A percentile compares a stretch with the other conserved stretches of the same genome.
Evolutionary conservation across 805 yeast genomes (phyloP).

Genomic region (Metschnikowia baotianmanensis): DNA sequence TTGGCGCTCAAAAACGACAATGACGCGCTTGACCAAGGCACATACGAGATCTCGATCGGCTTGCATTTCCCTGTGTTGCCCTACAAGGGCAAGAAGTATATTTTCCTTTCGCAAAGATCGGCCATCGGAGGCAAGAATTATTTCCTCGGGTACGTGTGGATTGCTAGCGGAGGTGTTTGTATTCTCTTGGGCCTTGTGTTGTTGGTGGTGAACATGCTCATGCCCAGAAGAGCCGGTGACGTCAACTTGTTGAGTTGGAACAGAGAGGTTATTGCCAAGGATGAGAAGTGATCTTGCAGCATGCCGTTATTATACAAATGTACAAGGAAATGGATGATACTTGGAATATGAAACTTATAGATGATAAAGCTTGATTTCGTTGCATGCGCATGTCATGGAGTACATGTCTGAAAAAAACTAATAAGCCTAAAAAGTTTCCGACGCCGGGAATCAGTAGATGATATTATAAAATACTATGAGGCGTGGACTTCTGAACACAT

Average conservation of each 20-base stretch:
- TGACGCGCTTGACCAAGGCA: constrained; percentile 53
- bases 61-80: constrained; percentile 76
- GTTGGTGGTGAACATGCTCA: constrained; percentile 52
- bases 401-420: no score
- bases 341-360: no score
- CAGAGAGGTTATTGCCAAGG: constrained; percentile 31
- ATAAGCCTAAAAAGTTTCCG: no score
- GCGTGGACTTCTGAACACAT: no score
- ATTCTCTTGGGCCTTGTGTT: constrained; percentile 53
- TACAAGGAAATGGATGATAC: not conserved
- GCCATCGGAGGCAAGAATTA: constrained; percentile 74
- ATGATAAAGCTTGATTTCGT: no score
- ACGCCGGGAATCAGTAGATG: no score
- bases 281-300: constrained; percentile 16
- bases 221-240: constrained; percentile 73
- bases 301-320: no score
- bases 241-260: constrained; percentile 73
- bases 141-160: constrained; percentile 71
- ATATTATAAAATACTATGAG: no score
- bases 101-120: constrained; percentile 68
- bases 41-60: constrained; percentile 63
- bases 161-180: constrained; percentile 73
- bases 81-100: constrained; percentile 63
- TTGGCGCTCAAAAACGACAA: constrained; percentile 61
- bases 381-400: no score